phyloP scores from a whole-genome alignment of 148 eudicot genomes.

The Suaeda aralocaspica region DNA sequence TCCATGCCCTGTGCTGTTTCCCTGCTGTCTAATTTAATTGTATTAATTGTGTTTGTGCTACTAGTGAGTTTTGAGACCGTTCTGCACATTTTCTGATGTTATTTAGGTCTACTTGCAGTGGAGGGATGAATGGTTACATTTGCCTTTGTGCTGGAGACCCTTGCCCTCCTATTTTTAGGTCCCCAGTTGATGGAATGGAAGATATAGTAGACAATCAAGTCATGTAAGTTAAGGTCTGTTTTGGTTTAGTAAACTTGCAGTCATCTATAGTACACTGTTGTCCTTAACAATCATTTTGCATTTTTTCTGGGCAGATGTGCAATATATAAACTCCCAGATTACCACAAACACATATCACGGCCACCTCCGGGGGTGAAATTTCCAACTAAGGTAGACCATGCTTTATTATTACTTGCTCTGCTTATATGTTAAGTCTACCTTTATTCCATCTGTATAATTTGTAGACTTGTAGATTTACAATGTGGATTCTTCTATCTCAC shows the following conservation, averaged over 20 bases:
- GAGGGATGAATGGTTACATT: constrained; percentile 94
- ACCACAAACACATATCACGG: constrained; percentile 66
- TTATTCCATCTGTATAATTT: background rate
- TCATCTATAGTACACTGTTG: background rate
- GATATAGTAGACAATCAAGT: constrained; percentile 89
- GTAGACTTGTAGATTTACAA: too few relatives aligned
- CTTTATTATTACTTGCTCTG: background rate
- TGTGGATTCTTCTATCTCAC: background rate
- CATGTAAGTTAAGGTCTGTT: constrained; percentile 42
- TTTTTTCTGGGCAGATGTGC: constrained; percentile 56
- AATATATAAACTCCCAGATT: constrained; percentile 81
- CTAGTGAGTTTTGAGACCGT: constrained; percentile 15
- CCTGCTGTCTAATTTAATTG: background rate
- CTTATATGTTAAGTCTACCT: background rate
- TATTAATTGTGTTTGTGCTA: background rate
- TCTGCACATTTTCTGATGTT: constrained; percentile 35
- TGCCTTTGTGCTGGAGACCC: constrained; percentile 93
- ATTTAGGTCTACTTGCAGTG: constrained; percentile 62
- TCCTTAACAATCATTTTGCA: background rate
- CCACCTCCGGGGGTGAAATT: constrained; percentile 69
- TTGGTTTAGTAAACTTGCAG: background rate
- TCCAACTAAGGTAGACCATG: constrained; percentile 58
- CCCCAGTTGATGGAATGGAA: constrained; percentile 78
- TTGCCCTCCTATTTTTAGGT: constrained; percentile 85
- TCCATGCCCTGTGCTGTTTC: background rate